phyloP scores from a whole-genome alignment of 768 basidiomycete species.

The Lyophyllum semitale region DNA sequence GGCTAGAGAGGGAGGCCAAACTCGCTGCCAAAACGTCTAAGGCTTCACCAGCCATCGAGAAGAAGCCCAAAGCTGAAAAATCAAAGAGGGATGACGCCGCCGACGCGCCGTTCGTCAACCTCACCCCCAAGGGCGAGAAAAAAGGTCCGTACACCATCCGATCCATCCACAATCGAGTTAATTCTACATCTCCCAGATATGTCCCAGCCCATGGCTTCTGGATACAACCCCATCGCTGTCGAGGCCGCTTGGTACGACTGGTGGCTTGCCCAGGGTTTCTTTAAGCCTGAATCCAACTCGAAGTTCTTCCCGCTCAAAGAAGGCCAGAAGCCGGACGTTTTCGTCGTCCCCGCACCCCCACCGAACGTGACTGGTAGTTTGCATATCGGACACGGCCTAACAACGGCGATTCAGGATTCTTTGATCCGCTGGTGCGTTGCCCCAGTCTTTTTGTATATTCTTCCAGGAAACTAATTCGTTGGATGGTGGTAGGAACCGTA shows the following conservation, averaged over 20 bases:
- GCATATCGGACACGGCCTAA: constrained; percentile 95
- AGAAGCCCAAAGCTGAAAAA: constrained; percentile 77
- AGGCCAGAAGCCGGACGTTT: constrained; percentile 63
- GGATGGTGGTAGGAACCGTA: constrained; percentile 75
- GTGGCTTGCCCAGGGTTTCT: constrained; percentile 92
- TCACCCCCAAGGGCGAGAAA: constrained; percentile 88
- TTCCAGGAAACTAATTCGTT: background rate
- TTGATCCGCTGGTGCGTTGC: constrained; percentile 79
- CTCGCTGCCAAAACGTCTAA: constrained; percentile 70
- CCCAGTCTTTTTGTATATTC: background rate
- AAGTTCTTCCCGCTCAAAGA: constrained; percentile 57
- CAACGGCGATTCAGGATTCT: constrained; percentile 87
- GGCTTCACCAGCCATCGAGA: constrained; percentile 49
- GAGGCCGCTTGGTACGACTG: constrained; percentile 98
- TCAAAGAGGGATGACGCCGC: constrained; percentile 69
- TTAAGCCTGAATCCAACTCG: constrained; percentile 56
- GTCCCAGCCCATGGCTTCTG: constrained; percentile 83
- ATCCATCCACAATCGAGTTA: background rate
- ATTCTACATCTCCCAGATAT: constrained; percentile 56
- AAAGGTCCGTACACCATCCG: constrained; percentile 63
- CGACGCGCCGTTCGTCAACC: constrained; percentile 81
- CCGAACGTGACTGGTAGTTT: constrained; percentile 96
- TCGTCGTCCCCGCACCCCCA: constrained; percentile 89
- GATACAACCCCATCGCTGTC: constrained; percentile 93
- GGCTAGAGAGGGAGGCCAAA: constrained; percentile 78